Percentiles rank a stretch among this genome's conserved stretches.
phyloP scores from a whole-genome alignment of 768 basidiomycete species.

The Tulasnella calospora region DNA sequence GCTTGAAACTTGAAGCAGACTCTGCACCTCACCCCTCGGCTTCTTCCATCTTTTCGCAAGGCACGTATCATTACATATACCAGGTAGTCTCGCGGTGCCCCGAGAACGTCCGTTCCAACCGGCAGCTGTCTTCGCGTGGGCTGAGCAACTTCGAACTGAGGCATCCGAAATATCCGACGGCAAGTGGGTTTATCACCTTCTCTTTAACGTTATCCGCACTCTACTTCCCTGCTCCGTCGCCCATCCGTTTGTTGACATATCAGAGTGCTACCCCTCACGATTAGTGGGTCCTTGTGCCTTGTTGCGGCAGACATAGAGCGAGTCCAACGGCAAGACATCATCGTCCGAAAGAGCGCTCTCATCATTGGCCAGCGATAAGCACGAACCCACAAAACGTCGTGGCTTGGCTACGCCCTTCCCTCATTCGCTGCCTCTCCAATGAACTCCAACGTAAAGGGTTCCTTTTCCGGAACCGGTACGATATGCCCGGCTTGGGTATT shows the following conservation, averaged over 20 bases:
- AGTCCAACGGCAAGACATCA: neutral
- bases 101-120: neutral
- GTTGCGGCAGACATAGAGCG: neutral
- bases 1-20: neutral
- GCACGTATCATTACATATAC: neutral
- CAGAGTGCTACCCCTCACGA: neutral
- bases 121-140: neutral
- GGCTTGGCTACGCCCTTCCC: neutral
- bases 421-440: neutral
- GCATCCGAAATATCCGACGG: conserved; percentile 2
- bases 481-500: conserved; percentile 5
- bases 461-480: conserved; percentile 5
- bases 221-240: conserved; percentile 6
- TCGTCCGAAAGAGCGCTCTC: neutral
- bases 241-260: neutral
- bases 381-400: neutral
- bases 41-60: neutral
- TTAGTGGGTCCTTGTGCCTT: neutral
- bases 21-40: neutral
- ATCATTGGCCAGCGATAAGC: conserved; percentile 21
- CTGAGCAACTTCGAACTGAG: neutral
- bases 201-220: neutral
- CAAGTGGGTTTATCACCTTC: neutral
- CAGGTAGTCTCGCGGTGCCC: neutral
- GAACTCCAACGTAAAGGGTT: neutral